These are phyloP conservation scores for Coemansia sp. DNA, from an alignment of 192 early-diverging fungal genomes.

Conservation along the genomic window DNA sequence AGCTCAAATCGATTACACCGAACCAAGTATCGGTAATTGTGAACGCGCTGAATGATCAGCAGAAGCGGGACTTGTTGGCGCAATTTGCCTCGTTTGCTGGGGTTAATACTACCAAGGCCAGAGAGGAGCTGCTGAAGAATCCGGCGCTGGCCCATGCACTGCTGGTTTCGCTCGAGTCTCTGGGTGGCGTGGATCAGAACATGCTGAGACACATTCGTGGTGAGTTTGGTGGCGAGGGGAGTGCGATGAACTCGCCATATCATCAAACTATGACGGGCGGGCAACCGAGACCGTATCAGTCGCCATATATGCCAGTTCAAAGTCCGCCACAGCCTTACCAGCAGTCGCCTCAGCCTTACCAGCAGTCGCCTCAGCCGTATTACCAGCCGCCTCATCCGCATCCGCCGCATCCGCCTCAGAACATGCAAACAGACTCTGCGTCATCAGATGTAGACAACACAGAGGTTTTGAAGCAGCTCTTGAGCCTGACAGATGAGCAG, in stretches of 20 bases:
- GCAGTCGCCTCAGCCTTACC: neutral
- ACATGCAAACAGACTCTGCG: neutral
- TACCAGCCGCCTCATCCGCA: neutral
- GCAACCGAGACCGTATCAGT: conserved; percentile 1
- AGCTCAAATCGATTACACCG: conserved; percentile 6
- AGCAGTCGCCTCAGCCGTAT: neutral
- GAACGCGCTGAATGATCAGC: conserved; percentile 6
- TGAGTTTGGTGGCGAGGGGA: neutral
- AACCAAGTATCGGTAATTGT: conserved; percentile 13
- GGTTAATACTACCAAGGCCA: conserved; percentile 22
- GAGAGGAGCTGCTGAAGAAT: conserved; percentile 32
- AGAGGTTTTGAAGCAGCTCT: conserved; percentile 72
- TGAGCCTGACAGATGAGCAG: conserved; percentile 79
- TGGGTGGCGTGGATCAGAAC: conserved; percentile 11
- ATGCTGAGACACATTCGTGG: conserved; percentile 12
- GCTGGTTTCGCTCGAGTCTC: conserved; percentile 15
- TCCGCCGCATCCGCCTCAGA: neutral
- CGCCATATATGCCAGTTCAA: conserved; percentile 4
- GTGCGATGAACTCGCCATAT: conserved; percentile 2
- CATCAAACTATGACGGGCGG: neutral
- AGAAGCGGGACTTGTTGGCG: conserved; percentile 19
- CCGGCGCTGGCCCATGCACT: conserved; percentile 34
- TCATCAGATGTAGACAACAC: conserved; percentile 36
- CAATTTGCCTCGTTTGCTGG: conserved; percentile 37
- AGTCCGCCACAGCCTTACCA: neutral